Evolutionary conservation across 2,329 filamentous ascomycete species (phyloP).

Genomic region (Taxawa tesnikishii): DNA sequence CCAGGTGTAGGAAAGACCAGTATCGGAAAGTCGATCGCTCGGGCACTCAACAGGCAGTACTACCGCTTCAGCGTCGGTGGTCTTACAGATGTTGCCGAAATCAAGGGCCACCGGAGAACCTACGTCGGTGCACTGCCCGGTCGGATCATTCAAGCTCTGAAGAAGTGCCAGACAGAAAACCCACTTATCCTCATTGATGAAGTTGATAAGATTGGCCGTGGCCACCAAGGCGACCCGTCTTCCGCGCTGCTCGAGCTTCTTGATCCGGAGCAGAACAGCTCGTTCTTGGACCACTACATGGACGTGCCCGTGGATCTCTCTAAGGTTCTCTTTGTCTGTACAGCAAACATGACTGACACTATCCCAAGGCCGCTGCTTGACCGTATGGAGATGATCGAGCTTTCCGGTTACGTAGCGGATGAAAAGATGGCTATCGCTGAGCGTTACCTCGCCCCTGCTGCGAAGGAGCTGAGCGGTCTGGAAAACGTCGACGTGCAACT

Average conservation of each 20-base stretch:
- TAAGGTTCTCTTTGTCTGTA: slow-evolving; percentile 97
- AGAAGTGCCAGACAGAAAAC: slow-evolving; percentile 98
- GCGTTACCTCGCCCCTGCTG: slow-evolving; percentile 78
- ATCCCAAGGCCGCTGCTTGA: slow-evolving; percentile 89
- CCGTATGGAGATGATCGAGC: slow-evolving; percentile 93
- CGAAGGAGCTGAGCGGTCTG: slow-evolving; percentile 86
- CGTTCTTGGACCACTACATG: slow-evolving; percentile 97
- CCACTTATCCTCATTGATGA: slow-evolving; percentile 94
- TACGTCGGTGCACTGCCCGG: slow-evolving; percentile 94
- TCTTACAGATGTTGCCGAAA: slow-evolving; percentile 92
- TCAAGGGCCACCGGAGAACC: slow-evolving; percentile 92
- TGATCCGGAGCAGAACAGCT: slow-evolving; percentile 93
- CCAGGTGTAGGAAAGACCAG: slow-evolving; percentile 98
- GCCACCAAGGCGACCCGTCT: slow-evolving; percentile 91
- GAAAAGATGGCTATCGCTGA: slow-evolving; percentile 99
- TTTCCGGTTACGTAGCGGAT: slow-evolving; percentile 92
- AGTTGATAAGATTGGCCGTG: slow-evolving; percentile 93
- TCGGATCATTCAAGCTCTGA: slow-evolving; percentile 93
- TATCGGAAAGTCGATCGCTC: slow-evolving; percentile 95
- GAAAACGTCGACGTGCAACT: slow-evolving; percentile 86
- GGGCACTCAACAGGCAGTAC: slow-evolving; percentile 89
- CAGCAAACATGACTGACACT: slow-evolving; percentile 96
- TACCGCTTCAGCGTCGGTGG: slow-evolving; percentile 98
- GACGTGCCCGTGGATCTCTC: slow-evolving; percentile 95
- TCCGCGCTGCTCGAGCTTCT: slow-evolving; percentile 87